Evolutionary conservation across 73 alveolate species (phyloP), one percentile per base, ranked within the genome.

Genomic region (Uronychia setigera): DNA sequence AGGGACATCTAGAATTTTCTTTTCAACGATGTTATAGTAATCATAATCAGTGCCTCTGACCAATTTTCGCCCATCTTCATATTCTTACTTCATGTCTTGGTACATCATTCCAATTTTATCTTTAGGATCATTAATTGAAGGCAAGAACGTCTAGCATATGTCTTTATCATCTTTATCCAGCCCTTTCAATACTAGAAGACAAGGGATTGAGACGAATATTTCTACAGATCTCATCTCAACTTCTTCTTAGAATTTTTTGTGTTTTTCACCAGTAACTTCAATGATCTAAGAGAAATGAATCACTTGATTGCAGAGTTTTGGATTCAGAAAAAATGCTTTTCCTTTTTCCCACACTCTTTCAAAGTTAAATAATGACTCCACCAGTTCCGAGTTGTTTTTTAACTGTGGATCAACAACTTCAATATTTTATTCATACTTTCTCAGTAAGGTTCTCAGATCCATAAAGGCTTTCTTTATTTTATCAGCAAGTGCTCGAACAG

Each of bases 361-460:
- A 80, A 94, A 97, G 59, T 96, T 93, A 29, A 80, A 79, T 77
- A 97, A 88, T 60, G 89, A 87, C 80, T 92, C 97, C 25, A 96
- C 98, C 76, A 97, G 91, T 78, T 97, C 99, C 60, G 95, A 91
- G 84, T 97, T 97, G 82, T 97, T 97, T 83, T 93, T 94, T 59
- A 97, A 88, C 82, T 94, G 93, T 0, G 99, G 99, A 74, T 97
- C 99, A 29, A 97, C 98, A 57, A 96, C 92, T 85, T 97, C 99
- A 59, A 97, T 97, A 82, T 97, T 96, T 75, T 88, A 86, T 79
- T 95, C 97, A 86, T 96, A 97, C 88, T 96, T 96, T 77, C 97
- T 90, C 78, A 97, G 92, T 92, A 95, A 87, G 58, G 84, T 83
- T 77, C 92, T 74, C 78, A 84, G 74, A 78, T 76, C 85, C 32